Conservation (phyloP, 1,284 basidiomycete species). For the Porodaedalea pini region DNA sequence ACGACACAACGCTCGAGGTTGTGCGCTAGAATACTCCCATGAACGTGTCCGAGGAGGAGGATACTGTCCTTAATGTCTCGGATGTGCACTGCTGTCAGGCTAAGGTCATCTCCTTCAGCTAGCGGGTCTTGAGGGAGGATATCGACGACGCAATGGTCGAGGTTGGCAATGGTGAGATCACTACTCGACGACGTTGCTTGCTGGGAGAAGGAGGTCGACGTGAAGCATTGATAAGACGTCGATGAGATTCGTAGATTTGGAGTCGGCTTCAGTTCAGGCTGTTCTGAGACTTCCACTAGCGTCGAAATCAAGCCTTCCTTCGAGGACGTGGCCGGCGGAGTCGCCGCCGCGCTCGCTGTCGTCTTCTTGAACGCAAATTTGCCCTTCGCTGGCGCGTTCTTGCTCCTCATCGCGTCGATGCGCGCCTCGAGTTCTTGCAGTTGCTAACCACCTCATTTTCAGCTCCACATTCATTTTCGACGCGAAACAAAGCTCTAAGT, state of each 20-base stretch:
- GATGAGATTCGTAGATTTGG: slow-evolving; percentile 39
- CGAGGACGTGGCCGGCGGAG: neutral
- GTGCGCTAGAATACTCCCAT: slow-evolving; percentile 69
- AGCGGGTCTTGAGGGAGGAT: slow-evolving; percentile 29
- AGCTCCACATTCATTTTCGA: neutral
- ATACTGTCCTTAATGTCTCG: slow-evolving; percentile 51
- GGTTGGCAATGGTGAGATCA: slow-evolving; percentile 56
- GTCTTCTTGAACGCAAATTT: slow-evolving; percentile 75
- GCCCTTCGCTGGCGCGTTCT: slow-evolving; percentile 42
- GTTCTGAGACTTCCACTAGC: neutral
- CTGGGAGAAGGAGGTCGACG: slow-evolving; percentile 31
- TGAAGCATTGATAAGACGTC: slow-evolving; percentile 41
- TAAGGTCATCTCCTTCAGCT: neutral
- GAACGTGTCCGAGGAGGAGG: slow-evolving; percentile 57
- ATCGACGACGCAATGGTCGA: slow-evolving; percentile 67
- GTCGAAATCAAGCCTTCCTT: neutral
- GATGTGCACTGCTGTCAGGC: slow-evolving; percentile 61
- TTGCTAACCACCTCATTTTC: slow-evolving; percentile 41
- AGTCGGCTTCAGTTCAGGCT: slow-evolving; percentile 18
- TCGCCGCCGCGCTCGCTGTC: slow-evolving; percentile 28
- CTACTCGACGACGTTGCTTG: slow-evolving; percentile 29
- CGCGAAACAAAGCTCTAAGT: neutral
- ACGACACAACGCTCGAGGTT: slow-evolving; percentile 56
- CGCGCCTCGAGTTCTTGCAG: slow-evolving; percentile 52
- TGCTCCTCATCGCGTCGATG: slow-evolving; percentile 43